These are phyloP conservation scores for Lichtheimia ramosa DNA, from an alignment of 371 early-diverging fungal species.

Conservation along the genomic window DNA sequence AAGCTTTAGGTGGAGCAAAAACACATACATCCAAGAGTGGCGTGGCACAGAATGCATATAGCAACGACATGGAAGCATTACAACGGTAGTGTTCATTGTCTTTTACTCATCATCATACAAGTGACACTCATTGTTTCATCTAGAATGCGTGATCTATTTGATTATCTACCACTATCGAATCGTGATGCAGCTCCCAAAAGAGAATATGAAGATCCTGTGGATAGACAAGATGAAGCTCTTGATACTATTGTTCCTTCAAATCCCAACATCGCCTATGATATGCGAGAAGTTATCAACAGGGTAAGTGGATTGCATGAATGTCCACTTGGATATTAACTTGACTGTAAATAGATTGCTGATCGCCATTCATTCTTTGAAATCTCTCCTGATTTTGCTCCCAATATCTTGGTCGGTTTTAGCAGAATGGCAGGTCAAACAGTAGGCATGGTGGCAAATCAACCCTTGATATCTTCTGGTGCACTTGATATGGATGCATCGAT, in stretches of 20 bases:
- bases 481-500: conserved; percentile 94
- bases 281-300: conserved; percentile 84
- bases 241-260: conserved; percentile 88
- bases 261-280: conserved; percentile 94
- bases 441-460: conserved; percentile 96
- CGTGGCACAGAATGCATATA: conserved; percentile 91
- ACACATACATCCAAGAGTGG: conserved; percentile 89
- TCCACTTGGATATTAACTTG: background rate
- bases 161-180: conserved; percentile 89
- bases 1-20: conserved; percentile 93
- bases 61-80: conserved; percentile 95
- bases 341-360: conserved; percentile 67
- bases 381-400: conserved; percentile 90
- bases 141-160: conserved; percentile 82
- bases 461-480: conserved; percentile 92
- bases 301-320: conserved; percentile 25
- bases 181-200: conserved; percentile 66
- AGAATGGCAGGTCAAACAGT: conserved; percentile 89
- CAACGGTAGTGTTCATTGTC: conserved; percentile 37
- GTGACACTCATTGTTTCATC: background rate
- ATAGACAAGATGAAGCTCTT: conserved; percentile 79
- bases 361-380: conserved; percentile 90
- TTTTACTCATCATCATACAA: too few relatives aligned
- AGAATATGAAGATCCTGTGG: conserved; percentile 71
- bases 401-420: conserved; percentile 91